Evolutionary conservation across 345 rosid species (phyloP).

Genomic region (Camelina neglecta): DNA sequence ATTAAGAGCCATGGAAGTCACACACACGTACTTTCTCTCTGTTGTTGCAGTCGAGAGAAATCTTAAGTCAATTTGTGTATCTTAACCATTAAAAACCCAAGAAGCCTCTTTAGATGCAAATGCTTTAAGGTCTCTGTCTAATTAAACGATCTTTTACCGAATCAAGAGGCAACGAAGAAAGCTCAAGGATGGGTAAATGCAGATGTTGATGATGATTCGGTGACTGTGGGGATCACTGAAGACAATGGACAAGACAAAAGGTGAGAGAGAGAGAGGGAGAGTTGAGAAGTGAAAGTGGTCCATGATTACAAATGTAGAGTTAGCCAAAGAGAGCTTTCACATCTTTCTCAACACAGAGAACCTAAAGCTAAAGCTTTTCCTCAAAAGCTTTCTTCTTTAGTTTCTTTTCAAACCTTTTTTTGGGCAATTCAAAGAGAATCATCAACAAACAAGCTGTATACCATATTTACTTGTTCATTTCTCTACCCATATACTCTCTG

Average conservation of each 20-base stretch:
- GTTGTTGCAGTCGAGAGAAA: slow-evolving; percentile 37
- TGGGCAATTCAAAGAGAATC: slow-evolving; percentile 34
- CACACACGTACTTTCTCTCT: slow-evolving; percentile 33
- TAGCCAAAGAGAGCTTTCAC: slow-evolving; percentile 43
- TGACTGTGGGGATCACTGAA: slow-evolving; percentile 48
- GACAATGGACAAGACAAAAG: slow-evolving; percentile 46
- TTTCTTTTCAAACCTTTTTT: slow-evolving; percentile 35
- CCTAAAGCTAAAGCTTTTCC: slow-evolving; percentile 41
- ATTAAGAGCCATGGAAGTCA: slow-evolving; percentile 39
- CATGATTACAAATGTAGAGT: slow-evolving; percentile 40
- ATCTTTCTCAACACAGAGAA: slow-evolving; percentile 35
- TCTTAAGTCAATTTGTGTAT: slow-evolving; percentile 29
- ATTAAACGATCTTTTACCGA: slow-evolving; percentile 16
- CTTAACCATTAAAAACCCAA: slow-evolving; percentile 21
- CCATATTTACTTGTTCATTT: slow-evolving; percentile 34
- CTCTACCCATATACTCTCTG: slow-evolving; percentile 10
- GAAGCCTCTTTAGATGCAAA: slow-evolving; percentile 23
- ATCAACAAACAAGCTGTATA: slow-evolving; percentile 33
- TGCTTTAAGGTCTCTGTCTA: slow-evolving; percentile 17
- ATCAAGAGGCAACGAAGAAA: slow-evolving; percentile 37
- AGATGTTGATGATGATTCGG: slow-evolving; percentile 46
- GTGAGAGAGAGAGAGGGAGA: slow-evolving; percentile 20
- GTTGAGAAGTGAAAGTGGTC: slow-evolving; percentile 48
- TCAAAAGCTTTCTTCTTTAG: slow-evolving; percentile 49
- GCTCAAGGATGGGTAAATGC: slow-evolving; percentile 37